Evolutionary conservation across 257 asterid species (phyloP).

Genomic region (Fraxinus cuspidata): DNA sequence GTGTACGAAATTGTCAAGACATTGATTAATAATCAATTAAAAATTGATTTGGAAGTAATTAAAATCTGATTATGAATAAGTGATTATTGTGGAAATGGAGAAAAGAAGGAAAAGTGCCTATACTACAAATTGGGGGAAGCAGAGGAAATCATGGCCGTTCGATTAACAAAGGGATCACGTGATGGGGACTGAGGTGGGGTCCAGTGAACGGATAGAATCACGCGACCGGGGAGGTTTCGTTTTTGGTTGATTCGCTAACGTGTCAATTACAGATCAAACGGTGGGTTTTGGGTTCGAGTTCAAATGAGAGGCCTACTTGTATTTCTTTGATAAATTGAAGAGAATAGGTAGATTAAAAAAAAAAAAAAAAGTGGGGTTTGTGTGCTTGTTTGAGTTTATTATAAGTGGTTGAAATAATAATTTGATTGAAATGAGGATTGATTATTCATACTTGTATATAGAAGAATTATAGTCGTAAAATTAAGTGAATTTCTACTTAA

Average conservation of each 20-base stretch:
- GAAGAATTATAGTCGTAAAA: too few species aligned
- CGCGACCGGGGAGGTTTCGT: conserved; percentile 7
- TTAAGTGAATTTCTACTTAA: too few species aligned
- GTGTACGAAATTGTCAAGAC: background rate
- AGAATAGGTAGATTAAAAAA: too few species aligned
- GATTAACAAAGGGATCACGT: background rate
- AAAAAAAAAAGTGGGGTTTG: too few species aligned
- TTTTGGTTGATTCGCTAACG: conserved; percentile 12
- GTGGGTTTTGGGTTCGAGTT: background rate
- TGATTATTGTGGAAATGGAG: conserved; percentile 14
- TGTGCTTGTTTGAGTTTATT: too few species aligned
- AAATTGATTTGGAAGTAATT: background rate
- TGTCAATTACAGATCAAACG: background rate
- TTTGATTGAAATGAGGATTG: too few species aligned
- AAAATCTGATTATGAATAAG: conserved; percentile 3
- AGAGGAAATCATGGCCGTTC: conserved; percentile 33
- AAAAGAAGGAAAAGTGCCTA: background rate
- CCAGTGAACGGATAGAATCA: conserved; percentile 21
- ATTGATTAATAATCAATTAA: background rate
- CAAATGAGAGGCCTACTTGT: background rate
- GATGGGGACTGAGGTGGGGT: conserved; percentile 22
- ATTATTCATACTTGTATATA: too few species aligned
- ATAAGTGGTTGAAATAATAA: too few species aligned
- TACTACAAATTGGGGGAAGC: conserved; percentile 14
- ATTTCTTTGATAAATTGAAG: background rate